phyloP scores from a whole-genome alignment of 202 grass and related monocot species.

The Alloteropsis angusta region DNA sequence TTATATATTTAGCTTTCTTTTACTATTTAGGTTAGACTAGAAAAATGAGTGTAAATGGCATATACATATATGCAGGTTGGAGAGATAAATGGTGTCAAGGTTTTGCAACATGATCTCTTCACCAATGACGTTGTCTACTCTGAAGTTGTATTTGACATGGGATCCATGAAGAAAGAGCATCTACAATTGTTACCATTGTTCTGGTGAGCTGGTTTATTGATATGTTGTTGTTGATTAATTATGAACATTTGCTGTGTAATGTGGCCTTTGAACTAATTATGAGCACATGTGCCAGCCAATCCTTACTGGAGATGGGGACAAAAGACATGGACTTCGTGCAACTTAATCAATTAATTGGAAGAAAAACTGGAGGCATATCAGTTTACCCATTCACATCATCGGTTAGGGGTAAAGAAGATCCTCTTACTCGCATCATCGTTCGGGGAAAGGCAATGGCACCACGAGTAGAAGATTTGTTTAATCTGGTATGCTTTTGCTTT shows the following conservation, averaged over 20 bases:
- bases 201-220: conserved; percentile 52
- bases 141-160: conserved; percentile 93
- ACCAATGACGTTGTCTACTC: conserved; percentile 96
- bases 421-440: conserved; percentile 77
- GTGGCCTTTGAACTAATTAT: conserved; percentile 25
- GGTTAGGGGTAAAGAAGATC: conserved; percentile 68
- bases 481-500: conserved; percentile 54
- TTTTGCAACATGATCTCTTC: conserved; percentile 98
- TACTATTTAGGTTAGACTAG: background rate
- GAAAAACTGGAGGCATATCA: conserved; percentile 97
- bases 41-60: background rate
- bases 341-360: conserved; percentile 96
- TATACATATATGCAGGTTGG: conserved; percentile 53
- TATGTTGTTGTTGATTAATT: conserved; percentile 9
- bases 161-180: conserved; percentile 85
- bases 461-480: conserved; percentile 82
- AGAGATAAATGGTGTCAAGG: conserved; percentile 86
- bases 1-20: background rate
- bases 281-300: conserved; percentile 54
- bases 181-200: conserved; percentile 89
- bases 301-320: conserved; percentile 97
- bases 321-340: conserved; percentile 99
- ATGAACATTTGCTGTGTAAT: background rate
- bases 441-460: conserved; percentile 89
- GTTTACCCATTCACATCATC: conserved; percentile 98